These are phyloP conservation scores for Paramecium sonneborni DNA, from an alignment of 73 alveolate species.

Conservation along the genomic window DNA sequence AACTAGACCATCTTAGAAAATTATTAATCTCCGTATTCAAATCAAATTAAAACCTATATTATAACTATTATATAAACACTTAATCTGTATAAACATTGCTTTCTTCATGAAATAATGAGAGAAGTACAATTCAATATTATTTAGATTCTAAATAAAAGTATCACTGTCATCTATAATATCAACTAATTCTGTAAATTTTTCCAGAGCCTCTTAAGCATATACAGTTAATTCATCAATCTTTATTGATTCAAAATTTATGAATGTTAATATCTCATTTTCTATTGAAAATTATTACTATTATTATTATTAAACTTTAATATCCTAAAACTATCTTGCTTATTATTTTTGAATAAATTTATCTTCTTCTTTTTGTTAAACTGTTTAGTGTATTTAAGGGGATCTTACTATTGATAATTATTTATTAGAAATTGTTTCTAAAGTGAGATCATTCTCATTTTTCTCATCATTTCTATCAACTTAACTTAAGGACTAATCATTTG, in stretches of 20 bases:
- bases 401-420: background rate
- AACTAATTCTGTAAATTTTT: background rate
- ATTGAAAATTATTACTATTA: background rate
- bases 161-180: background rate
- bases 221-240: background rate
- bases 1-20: background rate
- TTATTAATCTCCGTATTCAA: background rate
- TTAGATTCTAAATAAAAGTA: background rate
- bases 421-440: background rate
- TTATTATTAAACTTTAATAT: background rate
- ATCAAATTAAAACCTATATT: background rate
- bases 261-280: background rate
- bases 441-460: background rate
- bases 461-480: background rate
- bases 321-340: background rate
- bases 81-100: background rate
- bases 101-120: background rate
- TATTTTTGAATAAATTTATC: background rate
- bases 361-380: background rate
- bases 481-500: background rate
- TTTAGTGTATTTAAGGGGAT: background rate
- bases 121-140: background rate
- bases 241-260: background rate
- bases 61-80: background rate
- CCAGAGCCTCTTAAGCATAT: background rate